A percentile compares a stretch with the other conserved stretches of the same genome.
phyloP scores from a whole-genome alignment of 305 asterid genomes.

The Striga hermonthica region DNA sequence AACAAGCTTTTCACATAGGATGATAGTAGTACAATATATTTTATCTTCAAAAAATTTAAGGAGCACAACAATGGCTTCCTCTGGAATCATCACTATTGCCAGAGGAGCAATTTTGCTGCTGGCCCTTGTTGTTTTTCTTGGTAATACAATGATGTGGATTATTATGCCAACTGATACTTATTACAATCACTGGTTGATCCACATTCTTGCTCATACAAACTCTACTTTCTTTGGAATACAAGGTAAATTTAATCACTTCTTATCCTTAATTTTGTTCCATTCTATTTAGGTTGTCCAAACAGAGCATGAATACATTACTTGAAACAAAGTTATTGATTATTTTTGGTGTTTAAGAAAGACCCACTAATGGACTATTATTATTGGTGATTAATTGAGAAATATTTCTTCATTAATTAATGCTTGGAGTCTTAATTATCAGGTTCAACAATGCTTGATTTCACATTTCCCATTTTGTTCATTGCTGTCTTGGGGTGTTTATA shows the following conservation, averaged over 20 bases:
- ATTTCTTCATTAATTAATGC: too few relatives aligned
- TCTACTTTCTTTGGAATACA: constrained; percentile 76
- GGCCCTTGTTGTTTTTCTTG: constrained; percentile 58
- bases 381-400: too few relatives aligned
- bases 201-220: constrained; percentile 51
- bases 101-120: constrained; percentile 43
- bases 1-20: neutral
- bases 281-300: too few relatives aligned
- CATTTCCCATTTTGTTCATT: constrained; percentile 63
- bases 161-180: constrained; percentile 76
- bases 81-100: constrained; percentile 37
- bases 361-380: too few relatives aligned
- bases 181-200: constrained; percentile 60
- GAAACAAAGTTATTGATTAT: too few relatives aligned
- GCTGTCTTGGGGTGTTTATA: constrained; percentile 68
- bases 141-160: constrained; percentile 79
- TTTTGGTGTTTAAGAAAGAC: too few relatives aligned
- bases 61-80: constrained; percentile 32
- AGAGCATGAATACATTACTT: too few relatives aligned
- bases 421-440: constrained; percentile 33
- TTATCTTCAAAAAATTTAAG: neutral
- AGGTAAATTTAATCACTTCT: constrained; percentile 38
- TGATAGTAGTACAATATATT: too few relatives aligned
- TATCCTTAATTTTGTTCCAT: neutral
- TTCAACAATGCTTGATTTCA: constrained; percentile 68